Percentiles rank a stretch among this genome's conserved stretches.
Evolutionary conservation across 352 stramenopile species (phyloP).

Genomic region (Globisporangium okanoganense): DNA sequence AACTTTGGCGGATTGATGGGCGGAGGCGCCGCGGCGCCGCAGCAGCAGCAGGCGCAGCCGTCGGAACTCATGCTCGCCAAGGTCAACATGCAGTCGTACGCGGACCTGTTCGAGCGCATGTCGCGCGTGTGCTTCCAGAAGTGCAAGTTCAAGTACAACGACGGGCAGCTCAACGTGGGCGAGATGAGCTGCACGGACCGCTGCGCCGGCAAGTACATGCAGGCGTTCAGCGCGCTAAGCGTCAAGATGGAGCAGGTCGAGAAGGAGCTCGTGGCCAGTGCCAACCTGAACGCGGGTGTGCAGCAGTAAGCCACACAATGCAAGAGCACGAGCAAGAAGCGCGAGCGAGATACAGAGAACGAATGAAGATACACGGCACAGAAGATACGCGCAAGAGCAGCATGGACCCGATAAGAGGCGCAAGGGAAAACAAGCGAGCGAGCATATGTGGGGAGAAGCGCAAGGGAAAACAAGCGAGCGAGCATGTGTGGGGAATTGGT

Average conservation of each 20-base stretch:
- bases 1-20: constrained; percentile 80
- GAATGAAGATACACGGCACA: neutral
- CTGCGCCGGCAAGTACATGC: constrained; percentile 97
- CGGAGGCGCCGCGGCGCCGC: constrained; percentile 35
- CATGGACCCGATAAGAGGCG: too few relatives aligned
- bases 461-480: neutral
- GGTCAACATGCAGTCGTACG: constrained; percentile 90
- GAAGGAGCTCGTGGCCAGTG: constrained; percentile 87
- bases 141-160: constrained; percentile 95
- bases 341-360: neutral
- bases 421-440: neutral
- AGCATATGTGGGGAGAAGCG: neutral
- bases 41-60: constrained; percentile 58
- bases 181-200: constrained; percentile 98
- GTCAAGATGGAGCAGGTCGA: constrained; percentile 95
- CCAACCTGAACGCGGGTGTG: constrained; percentile 38
- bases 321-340: neutral
- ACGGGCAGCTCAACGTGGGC: constrained; percentile 95
- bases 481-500: constrained; percentile 1
- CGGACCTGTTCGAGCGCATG: constrained; percentile 90
- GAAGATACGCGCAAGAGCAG: neutral
- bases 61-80: constrained; percentile 88
- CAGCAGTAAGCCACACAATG: constrained; percentile 23
- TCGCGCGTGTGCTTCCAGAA: constrained; percentile 92
- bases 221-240: constrained; percentile 93